Evolutionary conservation across 768 basidiomycete species (phyloP), one percentile per base, ranked within the genome.

Genomic region (Clitopilus passeckerianus): DNA sequence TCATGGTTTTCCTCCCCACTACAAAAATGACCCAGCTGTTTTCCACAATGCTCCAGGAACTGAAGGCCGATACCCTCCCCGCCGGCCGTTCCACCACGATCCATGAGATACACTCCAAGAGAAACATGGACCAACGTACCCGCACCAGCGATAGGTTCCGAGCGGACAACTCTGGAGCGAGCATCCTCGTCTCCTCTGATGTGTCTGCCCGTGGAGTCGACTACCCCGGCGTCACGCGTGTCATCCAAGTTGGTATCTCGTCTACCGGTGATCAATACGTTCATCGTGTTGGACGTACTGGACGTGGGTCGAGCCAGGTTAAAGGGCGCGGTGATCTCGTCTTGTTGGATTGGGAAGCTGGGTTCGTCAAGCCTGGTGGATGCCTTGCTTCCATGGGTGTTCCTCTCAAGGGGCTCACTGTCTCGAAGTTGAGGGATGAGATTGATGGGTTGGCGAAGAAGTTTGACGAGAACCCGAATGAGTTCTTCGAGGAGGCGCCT

Each of bases 161-260:
- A 58, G n/a, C 61, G 1, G 84, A 88, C 62, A 77, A 63, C 16
- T 68, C 73, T 1, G 77, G 77, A 5, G 81, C 86, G 0, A 76
- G 83, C 1, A 75, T 97, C 30, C 82, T 96, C 56, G 78, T 97
- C 64, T 90, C 87, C 3, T 94, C 93, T 1, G 94, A 96, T 64
- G 86, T 96, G 5, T 94, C 91, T 27, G 92, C 93, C 20, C 84
- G 93, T 59, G 92, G 92, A 15, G 83, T 95, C 50, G 92, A 96
- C 70, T 96, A 95, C 69, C 93, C 93, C 7, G 85, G 83, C 18
- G 90, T 95, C 20, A 92, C 91, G 0, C 86, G 94, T 37, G 90
- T 95, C 61, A 89, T 98, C 63, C 97, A 98, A 70, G 78, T 99
- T 55, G 95, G 96, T 55, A 77, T 90, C 6, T 95, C 96, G 1